Percentiles rank a stretch among this genome's conserved stretches.
Evolutionary conservation across 345 rosid species (phyloP).

Genomic region (Anastatica hierochuntica): DNA sequence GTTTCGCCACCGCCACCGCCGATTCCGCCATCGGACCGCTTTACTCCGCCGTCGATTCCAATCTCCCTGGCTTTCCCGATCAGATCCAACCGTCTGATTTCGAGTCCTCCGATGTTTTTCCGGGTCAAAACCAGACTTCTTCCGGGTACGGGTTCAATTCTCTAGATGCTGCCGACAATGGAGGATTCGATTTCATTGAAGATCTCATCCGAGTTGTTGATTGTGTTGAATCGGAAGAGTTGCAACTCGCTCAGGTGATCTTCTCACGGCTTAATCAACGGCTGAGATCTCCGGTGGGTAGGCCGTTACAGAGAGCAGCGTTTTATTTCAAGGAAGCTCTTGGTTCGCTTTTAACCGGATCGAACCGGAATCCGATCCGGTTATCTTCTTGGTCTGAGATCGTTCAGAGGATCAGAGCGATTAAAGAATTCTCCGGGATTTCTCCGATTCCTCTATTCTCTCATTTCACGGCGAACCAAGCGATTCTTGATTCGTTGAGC

Average conservation of each 20-base stretch:
- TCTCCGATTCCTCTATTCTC: constrained; percentile 91
- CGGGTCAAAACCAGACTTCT: constrained; percentile 20
- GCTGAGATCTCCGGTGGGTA: constrained; percentile 47
- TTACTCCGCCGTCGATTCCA: constrained; percentile 20
- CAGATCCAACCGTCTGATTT: constrained; percentile 37
- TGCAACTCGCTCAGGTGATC: constrained; percentile 64
- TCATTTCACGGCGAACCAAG: constrained; percentile 83
- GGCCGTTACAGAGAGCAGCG: constrained; percentile 80
- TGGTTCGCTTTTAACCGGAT: constrained; percentile 40
- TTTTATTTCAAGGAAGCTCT: constrained; percentile 89
- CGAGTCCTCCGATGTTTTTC: constrained; percentile 34
- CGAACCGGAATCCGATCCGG: constrained; percentile 29
- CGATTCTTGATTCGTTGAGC: constrained; percentile 60
- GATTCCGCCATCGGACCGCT: constrained; percentile 13
- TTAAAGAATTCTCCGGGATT: constrained; percentile 57
- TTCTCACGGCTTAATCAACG: constrained; percentile 71
- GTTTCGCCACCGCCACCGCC: not conserved
- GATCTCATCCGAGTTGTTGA: constrained; percentile 77
- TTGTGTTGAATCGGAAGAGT: constrained; percentile 69
- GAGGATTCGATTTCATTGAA: constrained; percentile 51
- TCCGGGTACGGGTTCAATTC: constrained; percentile 17
- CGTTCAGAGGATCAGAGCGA: constrained; percentile 59
- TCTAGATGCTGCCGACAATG: too few relatives aligned
- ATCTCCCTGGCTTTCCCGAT: constrained; percentile 27
- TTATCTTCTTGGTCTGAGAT: constrained; percentile 60